Conservation (phyloP, 2,329 filamentous ascomycete genomes). For the Penicillium fuscoglaucum region DNA sequence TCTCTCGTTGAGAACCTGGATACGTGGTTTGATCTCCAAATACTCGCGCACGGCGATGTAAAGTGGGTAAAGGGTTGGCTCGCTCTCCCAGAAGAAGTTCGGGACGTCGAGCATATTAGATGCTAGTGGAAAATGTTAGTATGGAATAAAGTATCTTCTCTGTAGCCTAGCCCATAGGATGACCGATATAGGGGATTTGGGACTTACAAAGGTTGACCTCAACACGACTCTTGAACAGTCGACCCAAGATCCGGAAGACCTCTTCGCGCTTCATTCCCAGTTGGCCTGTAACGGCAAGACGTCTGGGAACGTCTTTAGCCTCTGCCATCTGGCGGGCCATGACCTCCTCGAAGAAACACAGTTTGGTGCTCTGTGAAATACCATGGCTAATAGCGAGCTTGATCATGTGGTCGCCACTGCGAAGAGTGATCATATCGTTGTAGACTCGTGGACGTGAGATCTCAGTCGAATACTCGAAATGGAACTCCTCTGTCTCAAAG, state of each 20-base stretch:
- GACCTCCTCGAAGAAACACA: conserved; percentile 92
- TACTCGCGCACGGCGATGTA: conserved; percentile 96
- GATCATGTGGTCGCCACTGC: conserved; percentile 97
- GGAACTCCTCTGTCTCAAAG: conserved; percentile 96
- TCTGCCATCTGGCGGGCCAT: conserved; percentile 94
- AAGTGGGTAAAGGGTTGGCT: conserved; percentile 89
- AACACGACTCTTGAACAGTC: conserved; percentile 88
- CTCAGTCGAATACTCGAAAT: conserved; percentile 91
- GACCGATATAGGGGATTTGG: not conserved
- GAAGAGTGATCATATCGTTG: conserved; percentile 98
- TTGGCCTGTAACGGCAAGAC: conserved; percentile 82
- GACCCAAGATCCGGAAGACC: conserved; percentile 86
- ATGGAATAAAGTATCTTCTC: not conserved
- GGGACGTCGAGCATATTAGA: conserved; percentile 95
- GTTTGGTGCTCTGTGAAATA: conserved; percentile 94
- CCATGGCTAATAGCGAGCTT: conserved; percentile 97
- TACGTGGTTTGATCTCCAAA: conserved; percentile 92
- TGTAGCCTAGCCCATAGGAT: not conserved
- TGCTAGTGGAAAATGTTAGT: conserved; percentile 53
- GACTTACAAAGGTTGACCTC: conserved; percentile 94
- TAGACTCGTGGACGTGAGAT: conserved; percentile 88
- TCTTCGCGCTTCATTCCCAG: conserved; percentile 89
- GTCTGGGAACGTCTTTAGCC: conserved; percentile 87
- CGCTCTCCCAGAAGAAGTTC: conserved; percentile 82
- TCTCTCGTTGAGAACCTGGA: conserved; percentile 94